phyloP scores from a whole-genome alignment of 331 rosid genomes.

The Cucumis variabilis region DNA sequence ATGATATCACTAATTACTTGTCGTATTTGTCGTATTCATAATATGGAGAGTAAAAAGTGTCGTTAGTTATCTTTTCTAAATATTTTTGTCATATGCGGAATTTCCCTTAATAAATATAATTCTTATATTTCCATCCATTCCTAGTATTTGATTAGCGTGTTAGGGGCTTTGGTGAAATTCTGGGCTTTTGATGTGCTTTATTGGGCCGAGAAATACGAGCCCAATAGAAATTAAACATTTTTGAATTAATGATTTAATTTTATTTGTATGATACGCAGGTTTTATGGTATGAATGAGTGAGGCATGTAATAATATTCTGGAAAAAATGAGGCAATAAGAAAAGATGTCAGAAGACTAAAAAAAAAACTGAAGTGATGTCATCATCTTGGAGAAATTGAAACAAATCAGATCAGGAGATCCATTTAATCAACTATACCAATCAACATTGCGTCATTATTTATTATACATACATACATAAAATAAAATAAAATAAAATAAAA shows the following conservation, averaged over 20 bases:
- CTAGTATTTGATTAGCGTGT: too few relatives aligned
- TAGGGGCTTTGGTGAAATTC: background rate
- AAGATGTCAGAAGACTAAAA: conserved; percentile 14
- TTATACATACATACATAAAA: background rate
- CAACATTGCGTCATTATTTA: conserved; percentile 19
- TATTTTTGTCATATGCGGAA: too few relatives aligned
- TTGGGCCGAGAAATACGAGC: background rate
- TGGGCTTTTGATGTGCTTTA: background rate
- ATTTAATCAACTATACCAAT: conserved; percentile 29
- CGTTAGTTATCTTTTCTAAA: too few relatives aligned
- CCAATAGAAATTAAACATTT: background rate
- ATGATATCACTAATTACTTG: too few relatives aligned
- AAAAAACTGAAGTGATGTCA: background rate
- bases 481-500: too few relatives aligned
- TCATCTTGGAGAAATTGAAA: conserved; percentile 18
- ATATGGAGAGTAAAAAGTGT: too few relatives aligned
- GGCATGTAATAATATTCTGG: background rate
- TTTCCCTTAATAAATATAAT: too few relatives aligned
- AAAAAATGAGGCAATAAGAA: background rate
- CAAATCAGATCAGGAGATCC: conserved; percentile 21
- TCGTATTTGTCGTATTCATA: too few relatives aligned
- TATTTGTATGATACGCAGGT: too few relatives aligned
- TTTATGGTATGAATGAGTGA: background rate
- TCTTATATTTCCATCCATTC: too few relatives aligned
- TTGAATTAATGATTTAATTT: too few relatives aligned